A percentile compares a stretch with the other conserved stretches of the same genome.
These are phyloP conservation scores for Seiridium unicorne DNA, from an alignment of 2,329 filamentous ascomycete genomes.

Conservation along the genomic window DNA sequence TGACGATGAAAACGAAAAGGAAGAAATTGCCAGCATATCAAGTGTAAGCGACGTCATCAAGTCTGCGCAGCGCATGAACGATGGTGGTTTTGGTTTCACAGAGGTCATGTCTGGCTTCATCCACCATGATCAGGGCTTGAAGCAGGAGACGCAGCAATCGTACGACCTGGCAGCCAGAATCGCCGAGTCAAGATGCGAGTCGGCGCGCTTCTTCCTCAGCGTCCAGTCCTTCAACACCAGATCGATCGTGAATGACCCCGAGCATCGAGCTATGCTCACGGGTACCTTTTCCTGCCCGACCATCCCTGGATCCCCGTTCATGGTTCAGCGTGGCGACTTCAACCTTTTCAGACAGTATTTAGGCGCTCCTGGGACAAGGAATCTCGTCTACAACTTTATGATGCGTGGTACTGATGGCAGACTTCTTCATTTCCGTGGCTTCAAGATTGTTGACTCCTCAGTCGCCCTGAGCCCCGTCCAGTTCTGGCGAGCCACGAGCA, in stretches of 20 bases:
- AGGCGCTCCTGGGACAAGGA: slow-evolving; percentile 54
- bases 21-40: slow-evolving; percentile 34
- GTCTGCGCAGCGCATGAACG: slow-evolving; percentile 40
- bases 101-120: slow-evolving; percentile 66
- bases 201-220: slow-evolving; percentile 58
- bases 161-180: slow-evolving; percentile 52
- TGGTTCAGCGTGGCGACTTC: slow-evolving; percentile 57
- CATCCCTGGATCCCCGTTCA: slow-evolving; percentile 56
- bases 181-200: slow-evolving; percentile 52
- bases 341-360: slow-evolving; percentile 54
- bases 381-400: slow-evolving; percentile 61
- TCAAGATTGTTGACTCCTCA: slow-evolving; percentile 60
- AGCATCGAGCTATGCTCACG: slow-evolving; percentile 53
- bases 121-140: slow-evolving; percentile 40
- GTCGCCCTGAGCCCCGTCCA: slow-evolving; percentile 53
- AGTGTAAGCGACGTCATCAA: slow-evolving; percentile 36
- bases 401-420: slow-evolving; percentile 53
- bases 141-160: slow-evolving; percentile 45
- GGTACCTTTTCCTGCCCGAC: slow-evolving; percentile 58
- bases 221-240: slow-evolving; percentile 54
- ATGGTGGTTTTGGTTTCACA: slow-evolving; percentile 56
- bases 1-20: slow-evolving; percentile 19
- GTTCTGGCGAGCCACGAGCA: slow-evolving; percentile 63
- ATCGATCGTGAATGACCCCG: slow-evolving; percentile 42
- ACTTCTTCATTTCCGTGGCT: slow-evolving; percentile 58